Percentiles rank a stretch among this genome's conserved stretches.
These are phyloP conservation scores for Umbellularia californica DNA, from an alignment of 164 flowering plant genomes.

Conservation along the genomic window DNA sequence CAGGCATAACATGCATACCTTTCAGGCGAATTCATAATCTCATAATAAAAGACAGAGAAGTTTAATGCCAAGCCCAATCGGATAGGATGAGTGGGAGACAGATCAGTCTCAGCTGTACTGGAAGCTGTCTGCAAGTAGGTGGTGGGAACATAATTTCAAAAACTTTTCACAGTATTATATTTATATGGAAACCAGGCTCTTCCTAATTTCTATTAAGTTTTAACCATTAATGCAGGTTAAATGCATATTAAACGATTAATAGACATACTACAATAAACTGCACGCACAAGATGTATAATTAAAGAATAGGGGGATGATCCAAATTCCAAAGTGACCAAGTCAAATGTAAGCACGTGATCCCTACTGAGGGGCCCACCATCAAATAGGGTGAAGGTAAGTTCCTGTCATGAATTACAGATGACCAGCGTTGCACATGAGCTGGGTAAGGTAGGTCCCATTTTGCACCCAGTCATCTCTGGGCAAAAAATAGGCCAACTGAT, in stretches of 20 bases:
- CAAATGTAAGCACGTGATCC: too few relatives aligned
- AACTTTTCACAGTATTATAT: background rate
- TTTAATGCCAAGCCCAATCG: constrained; percentile 52
- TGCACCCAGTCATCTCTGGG: too few relatives aligned
- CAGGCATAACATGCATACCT: constrained; percentile 21
- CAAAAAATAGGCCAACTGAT: too few relatives aligned
- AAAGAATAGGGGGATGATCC: too few relatives aligned
- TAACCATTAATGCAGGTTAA: background rate
- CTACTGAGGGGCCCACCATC: too few relatives aligned
- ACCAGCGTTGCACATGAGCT: too few relatives aligned
- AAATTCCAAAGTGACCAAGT: too few relatives aligned
- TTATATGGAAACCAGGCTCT: background rate
- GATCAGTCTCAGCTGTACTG: constrained; percentile 34
- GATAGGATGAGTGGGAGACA: constrained; percentile 49
- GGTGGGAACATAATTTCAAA: background rate
- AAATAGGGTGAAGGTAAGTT: too few relatives aligned
- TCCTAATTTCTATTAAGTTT: too few relatives aligned
- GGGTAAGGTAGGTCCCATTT: too few relatives aligned
- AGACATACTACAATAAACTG: background rate
- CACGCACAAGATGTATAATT: background rate
- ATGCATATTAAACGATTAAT: background rate
- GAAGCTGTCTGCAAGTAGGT: constrained; percentile 33
- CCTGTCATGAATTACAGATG: too few relatives aligned
- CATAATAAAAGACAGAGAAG: constrained; percentile 54
- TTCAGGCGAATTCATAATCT: constrained; percentile 53